Conservation (phyloP, 2,329 filamentous ascomycete species). For the Aspergillus pseudoglaucus region DNA sequence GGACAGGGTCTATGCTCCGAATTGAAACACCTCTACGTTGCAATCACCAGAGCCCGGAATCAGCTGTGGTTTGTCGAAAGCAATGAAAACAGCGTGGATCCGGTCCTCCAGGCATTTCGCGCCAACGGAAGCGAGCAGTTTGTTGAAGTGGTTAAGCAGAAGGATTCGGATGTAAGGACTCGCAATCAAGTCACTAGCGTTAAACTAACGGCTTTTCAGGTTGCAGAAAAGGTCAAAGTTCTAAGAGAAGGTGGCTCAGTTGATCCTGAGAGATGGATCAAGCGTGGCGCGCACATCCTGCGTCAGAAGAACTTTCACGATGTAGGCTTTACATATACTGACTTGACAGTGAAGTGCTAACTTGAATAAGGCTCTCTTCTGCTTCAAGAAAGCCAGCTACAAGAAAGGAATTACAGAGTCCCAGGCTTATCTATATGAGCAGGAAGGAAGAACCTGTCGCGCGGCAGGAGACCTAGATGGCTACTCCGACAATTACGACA, state of each 20-base stretch:
- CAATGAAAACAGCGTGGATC: conserved; percentile 3
- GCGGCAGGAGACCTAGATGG: too few relatives aligned
- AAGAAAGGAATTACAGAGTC: too few relatives aligned
- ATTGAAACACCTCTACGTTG: conserved; percentile 22
- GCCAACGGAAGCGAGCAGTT: conserved; percentile 2
- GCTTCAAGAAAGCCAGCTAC: too few relatives aligned
- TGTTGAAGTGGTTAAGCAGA: conserved; percentile 11
- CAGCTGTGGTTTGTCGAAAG: conserved; percentile 19
- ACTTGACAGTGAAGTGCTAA: too few relatives aligned
- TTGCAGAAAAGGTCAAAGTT: conserved; percentile 10
- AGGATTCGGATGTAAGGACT: conserved; percentile 6
- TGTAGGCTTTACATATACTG: too few relatives aligned
- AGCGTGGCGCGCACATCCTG: too few relatives aligned
- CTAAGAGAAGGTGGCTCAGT: conserved; percentile 14
- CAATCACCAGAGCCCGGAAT: conserved; percentile 21
- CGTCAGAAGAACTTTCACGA: too few relatives aligned
- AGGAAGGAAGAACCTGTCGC: too few relatives aligned
- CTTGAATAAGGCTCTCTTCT: too few relatives aligned
- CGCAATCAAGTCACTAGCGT: too few relatives aligned
- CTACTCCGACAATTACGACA: too few relatives aligned
- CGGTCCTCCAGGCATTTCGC: conserved; percentile 11
- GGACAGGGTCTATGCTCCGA: background rate
- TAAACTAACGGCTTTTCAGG: background rate
- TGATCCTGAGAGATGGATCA: conserved; percentile 3
- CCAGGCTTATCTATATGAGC: too few relatives aligned